Evolutionary conservation across 129 eudicot species (phyloP).

Genomic region (Flaveria trinervia): DNA sequence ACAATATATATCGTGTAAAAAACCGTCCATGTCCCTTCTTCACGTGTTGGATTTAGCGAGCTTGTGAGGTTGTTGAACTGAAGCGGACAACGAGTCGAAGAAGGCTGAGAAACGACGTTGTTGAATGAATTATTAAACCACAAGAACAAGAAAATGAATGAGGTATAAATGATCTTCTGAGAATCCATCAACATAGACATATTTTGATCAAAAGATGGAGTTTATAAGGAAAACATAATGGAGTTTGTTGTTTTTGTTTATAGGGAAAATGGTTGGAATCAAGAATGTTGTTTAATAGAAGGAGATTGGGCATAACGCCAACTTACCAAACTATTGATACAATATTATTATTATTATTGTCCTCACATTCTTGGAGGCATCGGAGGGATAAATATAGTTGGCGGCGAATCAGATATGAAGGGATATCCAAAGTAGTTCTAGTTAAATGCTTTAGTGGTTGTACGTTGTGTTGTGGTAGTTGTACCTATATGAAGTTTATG

Average conservation of each 20-base stretch:
- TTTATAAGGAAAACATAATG: background rate
- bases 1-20: constrained; percentile 40
- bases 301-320: constrained; percentile 31
- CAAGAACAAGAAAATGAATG: constrained; percentile 30
- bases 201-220: background rate
- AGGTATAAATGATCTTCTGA: background rate
- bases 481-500: background rate
- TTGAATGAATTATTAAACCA: constrained; percentile 13
- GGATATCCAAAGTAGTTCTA: constrained; percentile 35
- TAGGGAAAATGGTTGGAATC: constrained; percentile 28
- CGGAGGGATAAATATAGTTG: constrained; percentile 8
- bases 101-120: constrained; percentile 25
- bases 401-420: constrained; percentile 30
- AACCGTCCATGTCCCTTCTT: constrained; percentile 42
- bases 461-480: constrained; percentile 17
- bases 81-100: constrained; percentile 30
- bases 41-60: constrained; percentile 15
- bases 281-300: constrained; percentile 29
- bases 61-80: constrained; percentile 25
- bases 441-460: background rate
- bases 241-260: constrained; percentile 31
- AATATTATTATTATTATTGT: constrained; percentile 15
- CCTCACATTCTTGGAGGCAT: constrained; percentile 22
- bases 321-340: constrained; percentile 14
- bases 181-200: constrained; percentile 18